These are phyloP conservation scores for Cydonia oblonga DNA, from an alignment of 331 rosid genomes.

Conservation along the genomic window DNA sequence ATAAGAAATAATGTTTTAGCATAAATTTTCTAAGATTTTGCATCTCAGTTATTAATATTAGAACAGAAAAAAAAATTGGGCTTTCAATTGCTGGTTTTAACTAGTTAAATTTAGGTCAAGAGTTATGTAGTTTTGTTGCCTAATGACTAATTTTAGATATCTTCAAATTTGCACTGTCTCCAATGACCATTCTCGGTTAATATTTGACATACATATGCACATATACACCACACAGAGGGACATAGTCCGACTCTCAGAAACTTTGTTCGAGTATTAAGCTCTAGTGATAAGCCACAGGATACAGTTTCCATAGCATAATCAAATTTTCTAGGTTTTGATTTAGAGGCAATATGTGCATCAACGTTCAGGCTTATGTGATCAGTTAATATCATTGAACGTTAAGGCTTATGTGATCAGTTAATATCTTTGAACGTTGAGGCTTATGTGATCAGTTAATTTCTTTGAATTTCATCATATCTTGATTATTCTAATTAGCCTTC, in stretches of 20 bases:
- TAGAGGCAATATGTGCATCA: not conserved
- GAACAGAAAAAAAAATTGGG: too few species aligned
- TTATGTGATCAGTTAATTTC: not conserved
- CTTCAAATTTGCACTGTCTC: not conserved
- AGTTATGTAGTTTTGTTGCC: too few species aligned
- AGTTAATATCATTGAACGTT: too few species aligned
- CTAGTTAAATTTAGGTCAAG: too few species aligned
- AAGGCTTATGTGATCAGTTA: not conserved
- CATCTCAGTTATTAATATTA: too few species aligned
- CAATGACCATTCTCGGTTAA: not conserved
- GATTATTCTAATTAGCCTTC: too few species aligned
- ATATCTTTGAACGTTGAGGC: not conserved
- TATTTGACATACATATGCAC: not conserved
- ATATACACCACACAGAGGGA: not conserved
- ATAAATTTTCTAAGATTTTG: too few species aligned
- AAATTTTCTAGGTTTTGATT: not conserved
- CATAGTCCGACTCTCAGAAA: not conserved
- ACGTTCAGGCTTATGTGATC: not conserved
- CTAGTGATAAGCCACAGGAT: not conserved
- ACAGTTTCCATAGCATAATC: not conserved
- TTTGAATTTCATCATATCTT: not conserved
- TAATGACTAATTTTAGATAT: not conserved
- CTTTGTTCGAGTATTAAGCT: not conserved
- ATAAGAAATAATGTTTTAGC: too few species aligned
- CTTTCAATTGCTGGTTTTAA: too few species aligned